Evolutionary conservation across 75 land plant genomes (phyloP).

Genomic region (Azolla pinnata): DNA sequence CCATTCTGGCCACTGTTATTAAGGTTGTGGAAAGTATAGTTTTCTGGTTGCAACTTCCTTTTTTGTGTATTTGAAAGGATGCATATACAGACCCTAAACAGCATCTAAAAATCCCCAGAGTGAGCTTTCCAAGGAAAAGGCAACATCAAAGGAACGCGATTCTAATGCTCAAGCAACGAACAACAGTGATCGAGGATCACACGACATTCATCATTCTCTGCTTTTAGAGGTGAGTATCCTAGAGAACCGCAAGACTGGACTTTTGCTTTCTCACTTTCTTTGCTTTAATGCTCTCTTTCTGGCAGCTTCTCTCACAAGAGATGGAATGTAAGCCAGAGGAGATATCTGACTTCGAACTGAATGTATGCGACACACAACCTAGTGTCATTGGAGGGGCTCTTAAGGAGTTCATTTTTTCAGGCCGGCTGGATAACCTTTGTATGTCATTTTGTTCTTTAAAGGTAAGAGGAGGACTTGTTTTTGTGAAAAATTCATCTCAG

Average conservation of each 20-base stretch:
- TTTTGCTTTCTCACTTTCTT: too few relatives aligned
- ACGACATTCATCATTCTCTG: slow-evolving; percentile 20
- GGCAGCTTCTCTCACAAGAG: slow-evolving; percentile 68
- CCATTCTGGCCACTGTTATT: slow-evolving; percentile 77
- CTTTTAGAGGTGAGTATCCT: slow-evolving; percentile 22
- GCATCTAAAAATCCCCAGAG: too few relatives aligned
- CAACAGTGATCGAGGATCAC: not conserved
- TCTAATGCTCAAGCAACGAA: too few relatives aligned
- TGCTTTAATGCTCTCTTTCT: too few relatives aligned
- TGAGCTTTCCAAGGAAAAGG: too few relatives aligned
- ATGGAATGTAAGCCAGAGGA: slow-evolving; percentile 62
- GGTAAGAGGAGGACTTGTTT: slow-evolving; percentile 19
- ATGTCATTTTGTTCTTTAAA: slow-evolving; percentile 94
- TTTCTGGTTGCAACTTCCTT: too few relatives aligned
- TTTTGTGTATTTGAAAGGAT: too few relatives aligned
- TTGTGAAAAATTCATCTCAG: too few relatives aligned
- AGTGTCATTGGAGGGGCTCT: slow-evolving; percentile 74
- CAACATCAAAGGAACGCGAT: too few relatives aligned
- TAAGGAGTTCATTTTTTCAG: slow-evolving; percentile 94
- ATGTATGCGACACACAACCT: slow-evolving; percentile 96
- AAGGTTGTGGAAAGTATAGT: too few relatives aligned
- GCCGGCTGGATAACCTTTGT: slow-evolving; percentile 97
- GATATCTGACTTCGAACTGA: slow-evolving; percentile 92
- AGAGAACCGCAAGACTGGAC: too few relatives aligned
- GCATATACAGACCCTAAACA: too few relatives aligned